Base-by-base conservation (phyloP, 169 alveolate genomes). In the Ichthyophthirius multifiliis region DNA sequence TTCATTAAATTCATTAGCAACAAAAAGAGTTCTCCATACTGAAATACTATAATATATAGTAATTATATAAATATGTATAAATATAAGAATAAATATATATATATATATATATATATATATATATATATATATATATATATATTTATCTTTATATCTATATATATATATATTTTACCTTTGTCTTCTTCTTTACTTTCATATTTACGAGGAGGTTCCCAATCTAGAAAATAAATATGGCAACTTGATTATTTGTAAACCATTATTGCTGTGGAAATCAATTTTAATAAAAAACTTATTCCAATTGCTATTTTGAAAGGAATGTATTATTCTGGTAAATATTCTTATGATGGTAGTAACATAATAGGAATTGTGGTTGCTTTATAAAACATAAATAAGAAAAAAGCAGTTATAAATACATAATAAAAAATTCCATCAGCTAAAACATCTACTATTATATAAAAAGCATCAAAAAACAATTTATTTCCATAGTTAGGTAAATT, bases 1-100 rank as follows among this genome's bases (percentile, higher is more conserved):
- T 67, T 91, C 95, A 64, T 85, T 86, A 27, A 91, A 78, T 65
- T 91, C 95, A 64, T 91, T 91, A 1, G 82, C 84, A 5, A 91
- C 89, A 41, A 91, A 88, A 13, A 88, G 63, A 2, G 74, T 30
- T 73, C 95, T 78, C 94, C 95, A 91, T 18, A 91, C 92, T 34
- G 81, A 20, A 41, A 75, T n/a, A 76, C 88, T 43, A 75, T 74
- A 9, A 48, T 13, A n/a, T 18, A 16, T 1, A 1, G 12, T 20
- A 45, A 45, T n/a, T 5, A 45, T n/a, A 3, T 4, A 12, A 5
- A 45, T 45, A n/a, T 5, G n/a, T n/a, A n/a, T 5, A 4, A 45
- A 45, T 3, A 45, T 5, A 45, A 6, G 5, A 27, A 18, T 45
- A 7, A 45, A 2, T 45, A 4, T 6, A 18, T 6, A 45, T 9